phyloP scores from a whole-genome alignment of 305 asterid species.

The Solanum hybrid region DNA sequence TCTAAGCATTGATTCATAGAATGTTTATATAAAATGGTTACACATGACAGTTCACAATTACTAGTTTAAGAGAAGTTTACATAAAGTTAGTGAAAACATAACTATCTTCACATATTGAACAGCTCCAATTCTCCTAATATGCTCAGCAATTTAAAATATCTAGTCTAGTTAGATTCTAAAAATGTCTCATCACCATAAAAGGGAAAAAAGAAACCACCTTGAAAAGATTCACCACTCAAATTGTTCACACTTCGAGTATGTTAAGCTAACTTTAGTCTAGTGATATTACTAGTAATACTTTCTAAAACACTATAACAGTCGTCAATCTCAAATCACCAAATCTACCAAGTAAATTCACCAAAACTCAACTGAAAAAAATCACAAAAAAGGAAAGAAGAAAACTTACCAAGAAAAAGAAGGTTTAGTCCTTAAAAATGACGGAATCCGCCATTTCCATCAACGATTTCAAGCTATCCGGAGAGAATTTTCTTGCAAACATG shows the following conservation, averaged over 20 bases:
- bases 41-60: not conserved
- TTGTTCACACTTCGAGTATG: not conserved
- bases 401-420: conserved; percentile 26
- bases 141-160: not conserved
- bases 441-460: conserved; percentile 67
- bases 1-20: not conserved
- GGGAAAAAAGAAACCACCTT: not conserved
- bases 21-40: not conserved
- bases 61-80: not conserved
- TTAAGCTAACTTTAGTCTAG: conserved; percentile 6
- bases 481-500: conserved; percentile 73
- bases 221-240: conserved; percentile 9
- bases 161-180: not conserved
- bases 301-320: not conserved
- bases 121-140: not conserved
- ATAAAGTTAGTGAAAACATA: not conserved
- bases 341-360: not conserved
- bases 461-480: conserved; percentile 64
- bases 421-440: conserved; percentile 59
- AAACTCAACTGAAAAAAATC: not conserved
- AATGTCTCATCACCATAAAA: not conserved
- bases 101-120: not conserved
- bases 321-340: not conserved
- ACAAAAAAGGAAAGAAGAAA: not conserved
- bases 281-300: not conserved